Conservation (phyloP, 148 eudicot species). For the Silene uniflora region DNA sequence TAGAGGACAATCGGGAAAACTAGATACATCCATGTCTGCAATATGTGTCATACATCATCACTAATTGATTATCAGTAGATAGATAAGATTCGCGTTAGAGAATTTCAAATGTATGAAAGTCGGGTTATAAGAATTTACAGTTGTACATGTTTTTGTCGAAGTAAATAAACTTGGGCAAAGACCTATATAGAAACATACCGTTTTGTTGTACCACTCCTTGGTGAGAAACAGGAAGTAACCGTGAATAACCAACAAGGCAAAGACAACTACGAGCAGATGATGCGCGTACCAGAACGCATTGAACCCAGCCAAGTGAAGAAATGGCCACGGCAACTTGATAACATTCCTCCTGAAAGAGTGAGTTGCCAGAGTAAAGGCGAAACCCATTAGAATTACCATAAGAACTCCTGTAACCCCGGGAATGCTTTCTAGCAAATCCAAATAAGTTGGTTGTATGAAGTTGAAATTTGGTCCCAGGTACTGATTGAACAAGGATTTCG, state of each 20-base stretch:
- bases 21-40: slow-evolving; percentile 93
- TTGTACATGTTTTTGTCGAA: not conserved
- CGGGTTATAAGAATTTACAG: not conserved
- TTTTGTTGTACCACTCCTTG: slow-evolving; percentile 65
- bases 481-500: slow-evolving; percentile 30
- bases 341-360: slow-evolving; percentile 87
- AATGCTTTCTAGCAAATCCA: slow-evolving; percentile 41
- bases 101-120: not conserved
- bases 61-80: not conserved
- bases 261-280: slow-evolving; percentile 69
- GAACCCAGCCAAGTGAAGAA: slow-evolving; percentile 75
- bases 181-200: slow-evolving; percentile 52
- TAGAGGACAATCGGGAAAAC: slow-evolving; percentile 49
- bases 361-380: slow-evolving; percentile 70
- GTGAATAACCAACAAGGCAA: slow-evolving; percentile 62
- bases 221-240: slow-evolving; percentile 71
- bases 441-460: slow-evolving; percentile 55
- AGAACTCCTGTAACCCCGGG: slow-evolving; percentile 68
- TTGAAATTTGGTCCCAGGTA: slow-evolving; percentile 49
- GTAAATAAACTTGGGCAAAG: not conserved
- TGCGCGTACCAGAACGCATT: slow-evolving; percentile 95
- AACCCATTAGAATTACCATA: slow-evolving; percentile 67
- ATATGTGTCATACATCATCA: slow-evolving; percentile 9
- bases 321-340: slow-evolving; percentile 67
- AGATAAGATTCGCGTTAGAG: too few species aligned